Evolutionary conservation across 768 basidiomycete species (phyloP).

Genomic region (Infundibulicybe gibba): DNA sequence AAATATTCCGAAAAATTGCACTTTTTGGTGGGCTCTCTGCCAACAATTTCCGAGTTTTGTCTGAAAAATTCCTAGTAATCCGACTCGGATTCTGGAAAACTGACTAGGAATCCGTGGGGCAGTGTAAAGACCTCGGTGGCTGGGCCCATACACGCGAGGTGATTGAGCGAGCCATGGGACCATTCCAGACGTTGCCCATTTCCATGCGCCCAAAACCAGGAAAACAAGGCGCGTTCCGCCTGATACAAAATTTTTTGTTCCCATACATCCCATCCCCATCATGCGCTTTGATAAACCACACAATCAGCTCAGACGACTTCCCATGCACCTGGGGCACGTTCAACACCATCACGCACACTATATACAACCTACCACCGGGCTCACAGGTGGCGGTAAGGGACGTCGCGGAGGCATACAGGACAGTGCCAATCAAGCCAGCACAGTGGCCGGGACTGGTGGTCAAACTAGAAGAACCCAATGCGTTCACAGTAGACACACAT

Average conservation of each 20-base stretch:
- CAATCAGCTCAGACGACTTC: not conserved
- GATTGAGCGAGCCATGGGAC: not conserved
- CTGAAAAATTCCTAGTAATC: too few relatives aligned
- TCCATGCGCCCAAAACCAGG: not conserved
- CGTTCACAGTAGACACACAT: too few relatives aligned
- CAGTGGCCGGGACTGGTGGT: not conserved
- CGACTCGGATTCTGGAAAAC: too few relatives aligned
- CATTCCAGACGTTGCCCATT: not conserved
- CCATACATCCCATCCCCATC: not conserved
- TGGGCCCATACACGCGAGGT: too few relatives aligned
- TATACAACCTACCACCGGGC: not conserved
- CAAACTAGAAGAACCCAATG: too few relatives aligned
- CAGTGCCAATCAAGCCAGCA: not conserved
- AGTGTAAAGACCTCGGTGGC: too few relatives aligned
- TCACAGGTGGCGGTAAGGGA: not conserved
- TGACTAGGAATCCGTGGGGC: too few relatives aligned
- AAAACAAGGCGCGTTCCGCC: not conserved
- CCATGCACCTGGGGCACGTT: not conserved
- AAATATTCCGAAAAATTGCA: too few relatives aligned
- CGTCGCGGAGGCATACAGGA: not conserved
- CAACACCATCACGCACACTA: not conserved
- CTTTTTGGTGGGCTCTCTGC: too few relatives aligned
- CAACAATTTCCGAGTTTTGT: too few relatives aligned
- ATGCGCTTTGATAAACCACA: not conserved
- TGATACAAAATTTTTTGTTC: not conserved